Percentiles rank a stretch among this genome's conserved stretches.
phyloP scores from a whole-genome alignment of 2,329 filamentous ascomycete species.

The Trichoderma gracile region DNA sequence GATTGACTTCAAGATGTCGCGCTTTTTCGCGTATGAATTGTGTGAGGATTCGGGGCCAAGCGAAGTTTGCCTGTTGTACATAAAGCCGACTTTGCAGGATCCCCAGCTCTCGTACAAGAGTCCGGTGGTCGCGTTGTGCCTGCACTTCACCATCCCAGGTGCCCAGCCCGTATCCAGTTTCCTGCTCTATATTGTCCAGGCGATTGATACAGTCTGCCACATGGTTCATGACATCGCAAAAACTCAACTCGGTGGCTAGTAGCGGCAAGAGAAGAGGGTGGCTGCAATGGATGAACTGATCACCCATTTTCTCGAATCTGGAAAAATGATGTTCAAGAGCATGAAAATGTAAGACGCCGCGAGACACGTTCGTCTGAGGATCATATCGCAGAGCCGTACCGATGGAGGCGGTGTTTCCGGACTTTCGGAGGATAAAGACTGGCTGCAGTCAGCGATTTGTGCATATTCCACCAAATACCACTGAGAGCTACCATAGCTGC shows the following conservation, averaged over 20 bases:
- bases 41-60: not conserved
- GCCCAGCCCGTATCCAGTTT: not conserved
- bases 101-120: not conserved
- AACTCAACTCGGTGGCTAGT: not conserved
- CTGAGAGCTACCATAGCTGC: not conserved
- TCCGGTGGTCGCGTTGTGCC: not conserved
- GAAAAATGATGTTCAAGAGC: accelerated
- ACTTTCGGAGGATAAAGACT: not conserved
- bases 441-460: not conserved
- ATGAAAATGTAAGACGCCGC: not conserved
- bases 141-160: no score
- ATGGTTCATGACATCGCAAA: no score
- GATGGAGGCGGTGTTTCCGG: not conserved
- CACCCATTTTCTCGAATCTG: not conserved
- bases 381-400: not conserved
- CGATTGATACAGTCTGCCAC: accelerated
- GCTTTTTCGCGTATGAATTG: not conserved
- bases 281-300: not conserved
- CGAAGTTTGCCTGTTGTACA: not conserved
- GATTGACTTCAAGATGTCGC: not conserved
- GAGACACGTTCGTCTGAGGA: not conserved
- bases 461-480: not conserved
- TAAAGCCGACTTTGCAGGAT: not conserved
- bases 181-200: not conserved
- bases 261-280: not conserved